A percentile compares a stretch with the other conserved stretches of the same genome.
phyloP scores from a whole-genome alignment of 306 rosid species.

The Fagus crenata region DNA sequence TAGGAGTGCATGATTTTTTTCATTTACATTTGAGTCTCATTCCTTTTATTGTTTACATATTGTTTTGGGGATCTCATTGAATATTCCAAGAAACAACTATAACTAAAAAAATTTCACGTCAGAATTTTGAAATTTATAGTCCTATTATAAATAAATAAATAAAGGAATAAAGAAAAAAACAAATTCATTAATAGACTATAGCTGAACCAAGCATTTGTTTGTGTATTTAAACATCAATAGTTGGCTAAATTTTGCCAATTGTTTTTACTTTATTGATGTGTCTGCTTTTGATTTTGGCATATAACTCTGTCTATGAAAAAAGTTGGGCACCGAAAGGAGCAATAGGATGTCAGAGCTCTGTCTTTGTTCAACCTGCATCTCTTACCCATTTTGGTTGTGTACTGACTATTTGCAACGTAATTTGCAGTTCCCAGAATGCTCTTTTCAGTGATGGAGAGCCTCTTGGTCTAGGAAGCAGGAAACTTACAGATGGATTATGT shows the following conservation, averaged over 20 bases:
- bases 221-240: background rate
- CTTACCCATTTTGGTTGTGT: background rate
- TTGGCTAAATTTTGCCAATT: background rate
- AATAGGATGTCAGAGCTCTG: background rate
- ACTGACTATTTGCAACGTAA: conserved; percentile 10
- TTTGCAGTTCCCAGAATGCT: conserved; percentile 64
- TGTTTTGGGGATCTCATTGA: background rate
- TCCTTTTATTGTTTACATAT: background rate
- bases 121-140: background rate
- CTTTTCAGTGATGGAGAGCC: conserved; percentile 53
- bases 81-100: background rate
- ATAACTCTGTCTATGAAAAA: background rate
- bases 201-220: background rate
- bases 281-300: background rate
- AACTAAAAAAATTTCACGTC: background rate
- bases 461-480: conserved; percentile 47
- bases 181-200: background rate
- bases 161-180: background rate
- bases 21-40: background rate
- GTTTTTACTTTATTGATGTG: no score
- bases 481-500: conserved; percentile 42
- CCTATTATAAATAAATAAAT: background rate
- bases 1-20: background rate
- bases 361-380: background rate
- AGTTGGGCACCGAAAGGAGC: background rate